Evolutionary conservation across 2,329 filamentous ascomycete genomes (phyloP), one percentile per base, ranked within the genome.

Genomic region (Fusarium foetens): DNA sequence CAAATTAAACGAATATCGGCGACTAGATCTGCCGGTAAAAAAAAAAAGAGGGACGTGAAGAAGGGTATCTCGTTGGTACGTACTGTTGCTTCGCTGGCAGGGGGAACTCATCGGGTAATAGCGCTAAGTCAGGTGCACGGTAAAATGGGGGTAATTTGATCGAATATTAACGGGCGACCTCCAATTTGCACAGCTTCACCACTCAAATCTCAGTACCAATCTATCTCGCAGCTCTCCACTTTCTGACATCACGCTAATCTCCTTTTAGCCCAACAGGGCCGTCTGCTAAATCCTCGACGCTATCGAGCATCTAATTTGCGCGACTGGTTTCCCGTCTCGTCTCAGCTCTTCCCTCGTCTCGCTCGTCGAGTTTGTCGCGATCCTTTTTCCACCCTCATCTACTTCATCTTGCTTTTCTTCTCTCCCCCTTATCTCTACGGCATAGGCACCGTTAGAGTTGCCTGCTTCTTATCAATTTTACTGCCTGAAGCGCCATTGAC

Each of bases 261-360:
- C 12, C n/a, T 66, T 67, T 21, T 7, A 51, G 72, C 49, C 71
- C 64, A 77, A 65, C 74, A 75, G 69, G 73, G 63, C 73, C 71
- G 38, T 53, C 74, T 71, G 61, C 73, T 70, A 75, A 75, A 74
- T 66, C 71, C 72, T 76, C 69, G 64, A 74, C 76, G 76, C 76
- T 77, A 76, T 78, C 68, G 63, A 74, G 68, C 68, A 74, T 70
- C 68, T 78, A 78, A 78, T 78, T 78, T 78, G 76, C 76, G 76
- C 76, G 76, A 76, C 75, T 69, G 70, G 59, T 68, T 69, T 74
- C 71, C 68, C 72, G 64, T 76, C 71, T 75, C 66, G 65, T 76
- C 71, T 76, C 73, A 73, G 72, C 66, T 73, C 71, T 74, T 69
- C 61, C 66, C 66, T 65, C 73, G 60, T 73, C 64, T 68, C 63